phyloP scores from a whole-genome alignment of 2,329 filamentous ascomycete species.

The Sclerotinia glacialis region DNA sequence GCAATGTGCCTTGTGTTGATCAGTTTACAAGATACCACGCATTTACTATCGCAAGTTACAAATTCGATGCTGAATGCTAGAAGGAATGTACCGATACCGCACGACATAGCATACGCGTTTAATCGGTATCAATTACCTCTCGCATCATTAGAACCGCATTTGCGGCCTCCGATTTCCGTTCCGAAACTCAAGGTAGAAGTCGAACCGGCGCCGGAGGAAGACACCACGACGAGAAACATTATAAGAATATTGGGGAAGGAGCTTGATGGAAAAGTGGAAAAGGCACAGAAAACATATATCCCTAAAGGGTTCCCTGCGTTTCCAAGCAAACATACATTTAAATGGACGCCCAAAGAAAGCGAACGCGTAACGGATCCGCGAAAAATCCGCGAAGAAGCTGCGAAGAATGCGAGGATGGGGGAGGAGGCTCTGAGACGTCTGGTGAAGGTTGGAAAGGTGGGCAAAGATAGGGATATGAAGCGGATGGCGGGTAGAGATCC shows the following conservation, averaged over 20 bases:
- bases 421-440: conserved; percentile 60
- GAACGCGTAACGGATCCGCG: conserved; percentile 52
- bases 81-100: conserved; percentile 52
- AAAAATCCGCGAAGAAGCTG: conserved; percentile 58
- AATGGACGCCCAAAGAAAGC: conserved; percentile 51
- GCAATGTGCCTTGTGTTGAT: conserved; percentile 23
- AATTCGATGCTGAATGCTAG: conserved; percentile 38
- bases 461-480: conserved; percentile 63
- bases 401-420: conserved; percentile 58
- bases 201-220: conserved; percentile 42
- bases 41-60: conserved; percentile 37
- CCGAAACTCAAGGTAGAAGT: conserved; percentile 38
- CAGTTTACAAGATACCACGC: conserved; percentile 33
- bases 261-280: conserved; percentile 57
- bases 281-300: conserved; percentile 55
- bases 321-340: conserved; percentile 63
- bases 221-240: conserved; percentile 45
- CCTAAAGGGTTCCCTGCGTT: conserved; percentile 59
- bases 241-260: conserved; percentile 46
- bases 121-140: conserved; percentile 51
- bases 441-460: conserved; percentile 60
- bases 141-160: conserved; percentile 53
- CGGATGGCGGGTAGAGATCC: conserved; percentile 49
- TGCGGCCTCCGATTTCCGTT: conserved; percentile 51
- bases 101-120: conserved; percentile 56